phyloP scores from a whole-genome alignment of 164 flowering plant species.

The Annona cherimola region DNA sequence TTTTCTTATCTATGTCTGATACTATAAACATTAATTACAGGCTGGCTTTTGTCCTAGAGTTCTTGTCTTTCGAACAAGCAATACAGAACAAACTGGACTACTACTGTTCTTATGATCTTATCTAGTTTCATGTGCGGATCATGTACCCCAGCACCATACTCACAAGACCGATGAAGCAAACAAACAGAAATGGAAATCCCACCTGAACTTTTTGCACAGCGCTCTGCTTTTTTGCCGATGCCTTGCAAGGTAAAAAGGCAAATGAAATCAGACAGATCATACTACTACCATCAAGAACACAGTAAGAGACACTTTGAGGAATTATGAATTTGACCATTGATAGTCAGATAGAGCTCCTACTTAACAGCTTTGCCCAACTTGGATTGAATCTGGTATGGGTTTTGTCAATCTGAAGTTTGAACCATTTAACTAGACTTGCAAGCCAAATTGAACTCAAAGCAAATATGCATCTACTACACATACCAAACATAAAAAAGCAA shows the following conservation, averaged over 20 bases:
- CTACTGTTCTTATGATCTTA: too few relatives aligned
- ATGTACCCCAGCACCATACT: constrained; percentile 45
- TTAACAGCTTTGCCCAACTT: too few relatives aligned
- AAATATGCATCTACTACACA: too few relatives aligned
- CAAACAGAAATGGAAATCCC: constrained; percentile 72
- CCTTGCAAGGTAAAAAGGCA: constrained; percentile 32
- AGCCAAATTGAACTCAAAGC: too few relatives aligned
- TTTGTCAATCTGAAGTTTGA: too few relatives aligned
- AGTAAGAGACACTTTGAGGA: neutral
- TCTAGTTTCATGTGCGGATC: neutral
- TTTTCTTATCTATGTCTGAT: neutral
- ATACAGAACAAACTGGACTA: neutral
- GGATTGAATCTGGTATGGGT: too few relatives aligned
- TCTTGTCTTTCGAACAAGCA: neutral
- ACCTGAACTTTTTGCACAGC: constrained; percentile 32
- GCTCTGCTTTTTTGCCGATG: constrained; percentile 24
- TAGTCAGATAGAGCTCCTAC: too few relatives aligned
- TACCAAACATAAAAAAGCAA: too few relatives aligned
- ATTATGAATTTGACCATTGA: too few relatives aligned
- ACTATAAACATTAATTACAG: neutral
- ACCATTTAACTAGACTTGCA: too few relatives aligned
- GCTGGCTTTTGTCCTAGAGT: neutral
- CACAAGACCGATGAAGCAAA: constrained; percentile 56
- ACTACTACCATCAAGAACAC: neutral
- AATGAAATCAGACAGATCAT: neutral